These are phyloP conservation scores for Phycomyces blakesleeanus DNA, from an alignment of 192 early-diverging fungal genomes.

Conservation along the genomic window DNA sequence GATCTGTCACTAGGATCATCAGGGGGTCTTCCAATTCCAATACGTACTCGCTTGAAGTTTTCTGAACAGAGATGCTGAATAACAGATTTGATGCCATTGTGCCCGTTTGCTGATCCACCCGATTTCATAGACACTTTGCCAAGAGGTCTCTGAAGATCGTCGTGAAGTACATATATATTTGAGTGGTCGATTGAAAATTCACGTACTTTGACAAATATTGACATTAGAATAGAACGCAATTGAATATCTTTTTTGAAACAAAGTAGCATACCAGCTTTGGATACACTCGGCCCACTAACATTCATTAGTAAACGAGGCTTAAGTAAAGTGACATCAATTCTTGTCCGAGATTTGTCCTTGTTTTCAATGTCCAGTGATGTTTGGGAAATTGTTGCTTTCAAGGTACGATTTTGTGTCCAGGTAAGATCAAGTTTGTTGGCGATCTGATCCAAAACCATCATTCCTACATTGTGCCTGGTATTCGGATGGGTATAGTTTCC, in stretches of 20 bases:
- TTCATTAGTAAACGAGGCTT: conserved; percentile 71
- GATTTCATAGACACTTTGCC: conserved; percentile 58
- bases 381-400: conserved; percentile 18
- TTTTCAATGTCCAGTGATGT: background rate
- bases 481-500: conserved; percentile 63
- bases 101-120: conserved; percentile 65
- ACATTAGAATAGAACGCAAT: no score
- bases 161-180: conserved; percentile 64
- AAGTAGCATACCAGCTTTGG: conserved; percentile 51
- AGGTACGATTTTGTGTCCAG: conserved; percentile 37
- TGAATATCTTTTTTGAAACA: background rate
- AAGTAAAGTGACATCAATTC: conserved; percentile 48
- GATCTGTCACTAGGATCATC: conserved; percentile 22
- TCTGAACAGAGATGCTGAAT: conserved; percentile 46
- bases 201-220: conserved; percentile 27
- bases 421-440: conserved; percentile 39
- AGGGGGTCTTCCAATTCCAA: conserved; percentile 67
- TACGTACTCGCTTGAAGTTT: conserved; percentile 56
- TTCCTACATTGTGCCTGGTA: conserved; percentile 73
- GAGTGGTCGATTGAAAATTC: conserved; percentile 40
- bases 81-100: conserved; percentile 73
- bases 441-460: conserved; percentile 59
- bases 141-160: conserved; percentile 67
- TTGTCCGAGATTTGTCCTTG: conserved; percentile 12
- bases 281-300: conserved; percentile 57